Evolutionary conservation across 768 basidiomycete genomes (phyloP).

Genomic region (Hysterangium stoloniferum): DNA sequence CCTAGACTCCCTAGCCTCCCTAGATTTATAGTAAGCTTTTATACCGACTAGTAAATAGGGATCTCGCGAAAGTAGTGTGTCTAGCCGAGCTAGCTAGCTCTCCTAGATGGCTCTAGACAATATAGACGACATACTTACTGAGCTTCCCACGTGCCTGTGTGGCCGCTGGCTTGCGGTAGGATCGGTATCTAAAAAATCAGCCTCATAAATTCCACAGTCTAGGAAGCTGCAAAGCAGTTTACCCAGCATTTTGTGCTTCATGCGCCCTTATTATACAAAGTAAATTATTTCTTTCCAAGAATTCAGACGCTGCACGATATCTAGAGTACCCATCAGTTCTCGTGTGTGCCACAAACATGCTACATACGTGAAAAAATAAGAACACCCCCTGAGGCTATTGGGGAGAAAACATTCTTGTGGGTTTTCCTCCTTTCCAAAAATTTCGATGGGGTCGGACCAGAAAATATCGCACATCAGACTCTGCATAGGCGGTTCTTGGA

Average conservation of each 20-base stretch:
- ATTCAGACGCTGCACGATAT: slow-evolving; percentile 40
- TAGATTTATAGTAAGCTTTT: no score
- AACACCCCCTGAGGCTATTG: slow-evolving; percentile 43
- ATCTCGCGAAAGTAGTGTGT: no score
- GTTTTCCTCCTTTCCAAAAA: slow-evolving; percentile 37
- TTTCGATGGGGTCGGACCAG: slow-evolving; percentile 46
- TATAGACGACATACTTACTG: no score
- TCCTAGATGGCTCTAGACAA: no score
- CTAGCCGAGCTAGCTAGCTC: no score
- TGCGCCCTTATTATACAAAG: slow-evolving; percentile 96
- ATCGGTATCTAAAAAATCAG: no score
- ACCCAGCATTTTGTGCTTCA: slow-evolving; percentile 99
- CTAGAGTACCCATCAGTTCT: no score
- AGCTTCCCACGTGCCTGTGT: no score
- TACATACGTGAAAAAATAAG: slow-evolving; percentile 42
- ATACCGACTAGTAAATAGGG: no score
- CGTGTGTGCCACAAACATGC: neutral
- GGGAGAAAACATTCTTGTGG: slow-evolving; percentile 36
- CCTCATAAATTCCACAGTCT: slow-evolving; percentile 27
- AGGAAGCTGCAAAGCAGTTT: slow-evolving; percentile 21
- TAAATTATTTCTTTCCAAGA: slow-evolving; percentile 89
- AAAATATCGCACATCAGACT: no score
- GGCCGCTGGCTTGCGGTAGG: slow-evolving; percentile 44
- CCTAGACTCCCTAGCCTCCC: no score
- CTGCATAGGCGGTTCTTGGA: slow-evolving; percentile 41